Evolutionary conservation across 192 early-diverging fungal genomes (phyloP), one percentile per base, ranked within the genome.

Genomic region (Pilaira anomala): DNA sequence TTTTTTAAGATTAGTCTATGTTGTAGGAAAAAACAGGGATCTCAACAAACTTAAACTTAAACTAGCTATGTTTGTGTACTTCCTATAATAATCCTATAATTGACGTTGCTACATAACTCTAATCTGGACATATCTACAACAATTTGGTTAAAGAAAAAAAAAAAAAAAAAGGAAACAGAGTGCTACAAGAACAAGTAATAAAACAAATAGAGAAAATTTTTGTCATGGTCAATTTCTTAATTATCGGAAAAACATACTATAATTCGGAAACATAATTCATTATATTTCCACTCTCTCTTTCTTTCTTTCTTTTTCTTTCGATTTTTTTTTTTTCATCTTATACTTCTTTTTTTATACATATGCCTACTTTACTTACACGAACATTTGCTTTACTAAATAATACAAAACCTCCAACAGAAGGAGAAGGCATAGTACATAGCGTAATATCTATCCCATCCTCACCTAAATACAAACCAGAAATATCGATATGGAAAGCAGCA

Each of bases 401-500:
- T 30, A 63, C 19, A n/a, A 63, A 63, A 40, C 62, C 62, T 24
- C 62, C 61, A 22, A 18, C 42, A 5, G 44, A 46, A n/a, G 16
- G 41, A 24, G 61, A 63, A 25, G 22, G 9, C 8, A 14, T 13
- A 16, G 1, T 12, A 16, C 21, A 51, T 14, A 25, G 16, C 2
- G 13, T 21, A 18, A 52, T 26, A 25, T 16, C 2, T 13, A 46
- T 5, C 3, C 28, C 48, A 7, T 48, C 46, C 9, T 48, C 21
- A 11, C 19, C 29, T 33, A 45, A 62, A 36, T 46, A 48, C 26
- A 28, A 44, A 12, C 60, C 60, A 7, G 29, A 48, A 3, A 58
- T 66, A 12, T 36, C 64, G 11, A 70, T 73, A 29, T 73, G 65
- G 65, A 51, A 67, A 36, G 71, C 71, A 25, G 71, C 71, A 11